Base-by-base conservation (phyloP, 306 rosid species). In the Spatholobus suberectus region DNA sequence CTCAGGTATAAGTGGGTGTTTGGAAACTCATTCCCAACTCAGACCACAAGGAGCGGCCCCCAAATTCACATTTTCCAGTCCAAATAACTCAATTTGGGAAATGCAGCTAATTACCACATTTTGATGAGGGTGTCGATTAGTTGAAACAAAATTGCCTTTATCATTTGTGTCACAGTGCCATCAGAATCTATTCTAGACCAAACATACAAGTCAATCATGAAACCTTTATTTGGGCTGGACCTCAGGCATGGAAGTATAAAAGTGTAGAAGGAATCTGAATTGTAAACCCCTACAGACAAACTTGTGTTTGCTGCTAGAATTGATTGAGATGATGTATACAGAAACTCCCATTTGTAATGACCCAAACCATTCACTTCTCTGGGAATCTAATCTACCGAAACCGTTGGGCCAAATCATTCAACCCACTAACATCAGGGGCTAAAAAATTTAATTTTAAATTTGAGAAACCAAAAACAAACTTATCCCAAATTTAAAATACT, bases 281-380 rank as follows among this genome's bases (percentile, higher is more conserved):
- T 46, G 34, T 27, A 49, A 44, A 20, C 47, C 76, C 59, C 73
- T 3, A 46, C 15, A 44, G 3, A 65, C 49, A 73, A 61, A 93
- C 97, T 92, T 83, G 80, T 51, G 90, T 87, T 81, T 92, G 94
- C 78, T 1, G 32, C 32, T 29, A 92, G 85, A 87, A 92, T 69
- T 4, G 97, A 94, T 70, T 49, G 78, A 68, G 97, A 94, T 57
- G 97, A 92, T 24, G 97, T 94, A 81, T 92, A 94, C 43, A 92
- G 47, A 78, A 92, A 95, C 89, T 92, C 98, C 98, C 98, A 94
- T 87, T 92, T 69, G 17, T 12, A 23, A 23, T 40, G 55, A 17
- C 55, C 55, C 55, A 41, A 69, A 23, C 20, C 17, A 24, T 24
- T 51, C 10, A n/a, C 57, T 17, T n/a, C 23, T 51, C 21, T n/a